Evolutionary conservation across 2,329 filamentous ascomycete species (phyloP).

Genomic region (Fusarium kyushuense): DNA sequence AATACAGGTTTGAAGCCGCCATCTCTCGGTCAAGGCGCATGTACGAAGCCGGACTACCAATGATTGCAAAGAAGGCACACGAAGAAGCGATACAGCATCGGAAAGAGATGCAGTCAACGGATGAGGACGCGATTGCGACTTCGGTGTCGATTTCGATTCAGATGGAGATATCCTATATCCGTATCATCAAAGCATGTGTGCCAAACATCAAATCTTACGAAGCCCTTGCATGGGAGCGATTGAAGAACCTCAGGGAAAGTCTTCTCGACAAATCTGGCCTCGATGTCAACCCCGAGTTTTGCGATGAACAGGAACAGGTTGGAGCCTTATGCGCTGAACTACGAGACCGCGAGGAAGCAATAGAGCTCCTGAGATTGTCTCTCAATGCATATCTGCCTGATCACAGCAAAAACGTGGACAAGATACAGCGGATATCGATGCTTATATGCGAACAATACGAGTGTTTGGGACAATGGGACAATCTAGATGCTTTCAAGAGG

Average conservation of each 20-base stretch:
- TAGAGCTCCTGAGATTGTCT: slow-evolving; percentile 6
- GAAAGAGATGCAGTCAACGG: background rate
- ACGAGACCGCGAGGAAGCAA: slow-evolving; percentile 6
- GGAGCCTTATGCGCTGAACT: slow-evolving; percentile 18
- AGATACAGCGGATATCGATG: slow-evolving; percentile 9
- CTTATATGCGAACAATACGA: slow-evolving; percentile 25
- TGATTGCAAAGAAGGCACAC: slow-evolving; percentile 20
- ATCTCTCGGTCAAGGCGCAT: slow-evolving; percentile 7
- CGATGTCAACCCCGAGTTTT: background rate
- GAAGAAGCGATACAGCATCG: slow-evolving; percentile 15
- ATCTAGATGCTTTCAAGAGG: slow-evolving; percentile 20
- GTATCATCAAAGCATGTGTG: slow-evolving; percentile 14
- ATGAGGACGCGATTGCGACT: background rate
- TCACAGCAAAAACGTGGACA: background rate
- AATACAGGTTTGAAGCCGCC: slow-evolving; percentile 11
- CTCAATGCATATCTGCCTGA: background rate
- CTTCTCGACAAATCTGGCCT: background rate
- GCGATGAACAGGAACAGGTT: slow-evolving; percentile 6
- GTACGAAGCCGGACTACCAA: slow-evolving; percentile 1
- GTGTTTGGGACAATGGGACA: slow-evolving; percentile 3
- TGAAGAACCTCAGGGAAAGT: slow-evolving; percentile 1
- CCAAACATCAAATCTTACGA: background rate
- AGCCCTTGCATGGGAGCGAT: slow-evolving; percentile 2
- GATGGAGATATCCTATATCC: slow-evolving; percentile 10
- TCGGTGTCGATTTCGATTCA: background rate